A percentile compares a stretch with the other conserved stretches of the same genome.
These are phyloP conservation scores for Phytomonas sp. DNA, from an alignment of 208 protist species.

Conservation along the genomic window DNA sequence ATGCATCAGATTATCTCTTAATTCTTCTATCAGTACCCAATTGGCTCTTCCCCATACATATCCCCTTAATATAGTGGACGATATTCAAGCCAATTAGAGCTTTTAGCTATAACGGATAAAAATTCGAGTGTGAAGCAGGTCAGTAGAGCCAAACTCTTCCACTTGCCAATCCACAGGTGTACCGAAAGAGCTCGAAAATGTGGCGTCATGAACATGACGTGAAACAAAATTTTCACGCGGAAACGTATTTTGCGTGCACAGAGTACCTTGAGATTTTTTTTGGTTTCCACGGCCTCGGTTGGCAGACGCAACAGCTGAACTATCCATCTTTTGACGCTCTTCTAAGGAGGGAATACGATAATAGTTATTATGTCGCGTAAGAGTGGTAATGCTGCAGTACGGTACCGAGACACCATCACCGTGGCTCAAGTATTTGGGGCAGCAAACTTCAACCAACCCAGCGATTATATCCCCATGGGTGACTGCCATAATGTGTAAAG, in stretches of 20 bases:
- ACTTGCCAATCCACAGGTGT: slow-evolving; percentile 32
- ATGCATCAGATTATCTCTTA: background rate
- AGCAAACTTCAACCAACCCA: slow-evolving; percentile 53
- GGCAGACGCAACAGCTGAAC: background rate
- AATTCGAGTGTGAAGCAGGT: slow-evolving; percentile 54
- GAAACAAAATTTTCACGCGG: background rate
- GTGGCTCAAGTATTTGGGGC: slow-evolving; percentile 37
- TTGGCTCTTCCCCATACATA: background rate
- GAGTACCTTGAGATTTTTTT: background rate
- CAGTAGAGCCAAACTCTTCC: slow-evolving; percentile 39
- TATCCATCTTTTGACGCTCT: background rate
- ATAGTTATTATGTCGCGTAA: slow-evolving; percentile 67
- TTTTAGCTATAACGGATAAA: slow-evolving; percentile 43
- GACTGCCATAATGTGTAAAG: slow-evolving; percentile 59
- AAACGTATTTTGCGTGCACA: background rate
- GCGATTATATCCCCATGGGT: slow-evolving; percentile 74
- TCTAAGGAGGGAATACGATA: slow-evolving; percentile 37
- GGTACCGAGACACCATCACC: slow-evolving; percentile 56
- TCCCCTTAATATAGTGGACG: background rate
- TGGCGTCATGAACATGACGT: background rate
- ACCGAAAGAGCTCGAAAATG: slow-evolving; percentile 10
- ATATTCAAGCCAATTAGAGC: background rate
- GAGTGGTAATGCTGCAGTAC: slow-evolving; percentile 66
- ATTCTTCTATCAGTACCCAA: background rate
- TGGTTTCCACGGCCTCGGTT: background rate